phyloP scores from a whole-genome alignment of 2,329 filamentous ascomycete species.

The Aureobasidium sp. region DNA sequence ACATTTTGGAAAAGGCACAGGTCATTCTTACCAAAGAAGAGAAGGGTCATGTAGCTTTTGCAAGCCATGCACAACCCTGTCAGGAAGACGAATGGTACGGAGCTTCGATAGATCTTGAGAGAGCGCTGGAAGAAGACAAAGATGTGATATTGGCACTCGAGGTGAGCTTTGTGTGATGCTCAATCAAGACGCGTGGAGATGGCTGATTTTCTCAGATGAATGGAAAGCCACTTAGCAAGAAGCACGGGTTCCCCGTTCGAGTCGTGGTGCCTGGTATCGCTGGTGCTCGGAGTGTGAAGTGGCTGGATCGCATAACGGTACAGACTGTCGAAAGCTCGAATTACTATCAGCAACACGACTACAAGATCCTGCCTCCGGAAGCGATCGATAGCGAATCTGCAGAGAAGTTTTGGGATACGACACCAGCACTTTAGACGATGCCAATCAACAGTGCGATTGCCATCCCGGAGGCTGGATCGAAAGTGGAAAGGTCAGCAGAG shows the following conservation, averaged over 20 bases:
- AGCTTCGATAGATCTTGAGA: slow-evolving; percentile 39
- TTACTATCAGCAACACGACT: slow-evolving; percentile 59
- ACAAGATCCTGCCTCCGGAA: slow-evolving; percentile 56
- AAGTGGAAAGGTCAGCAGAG: slow-evolving; percentile 17
- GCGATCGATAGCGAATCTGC: slow-evolving; percentile 51
- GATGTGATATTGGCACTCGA: slow-evolving; percentile 49
- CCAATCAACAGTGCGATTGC: slow-evolving; percentile 62
- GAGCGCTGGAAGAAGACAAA: slow-evolving; percentile 39
- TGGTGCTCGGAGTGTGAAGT: slow-evolving; percentile 60
- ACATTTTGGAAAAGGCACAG: slow-evolving; percentile 42
- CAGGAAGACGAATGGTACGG: slow-evolving; percentile 54
- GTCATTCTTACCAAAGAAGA: slow-evolving; percentile 27
- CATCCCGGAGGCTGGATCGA: slow-evolving; percentile 18
- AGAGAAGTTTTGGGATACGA: slow-evolving; percentile 44
- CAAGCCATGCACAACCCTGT: slow-evolving; percentile 42
- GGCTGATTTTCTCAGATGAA: slow-evolving; percentile 52
- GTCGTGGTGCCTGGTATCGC: slow-evolving; percentile 48
- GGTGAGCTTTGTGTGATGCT: slow-evolving; percentile 42
- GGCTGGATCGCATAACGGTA: slow-evolving; percentile 56
- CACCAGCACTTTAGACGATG: slow-evolving; percentile 56
- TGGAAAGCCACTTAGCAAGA: slow-evolving; percentile 50
- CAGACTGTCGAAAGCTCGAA: slow-evolving; percentile 58
- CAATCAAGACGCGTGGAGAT: slow-evolving; percentile 21
- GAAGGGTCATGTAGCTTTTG: slow-evolving; percentile 46
- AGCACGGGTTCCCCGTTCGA: slow-evolving; percentile 53